A percentile compares a stretch with the other conserved stretches of the same genome.
Evolutionary conservation across 2,329 filamentous ascomycete species (phyloP).

Genomic region (Elsinoe ampelina): DNA sequence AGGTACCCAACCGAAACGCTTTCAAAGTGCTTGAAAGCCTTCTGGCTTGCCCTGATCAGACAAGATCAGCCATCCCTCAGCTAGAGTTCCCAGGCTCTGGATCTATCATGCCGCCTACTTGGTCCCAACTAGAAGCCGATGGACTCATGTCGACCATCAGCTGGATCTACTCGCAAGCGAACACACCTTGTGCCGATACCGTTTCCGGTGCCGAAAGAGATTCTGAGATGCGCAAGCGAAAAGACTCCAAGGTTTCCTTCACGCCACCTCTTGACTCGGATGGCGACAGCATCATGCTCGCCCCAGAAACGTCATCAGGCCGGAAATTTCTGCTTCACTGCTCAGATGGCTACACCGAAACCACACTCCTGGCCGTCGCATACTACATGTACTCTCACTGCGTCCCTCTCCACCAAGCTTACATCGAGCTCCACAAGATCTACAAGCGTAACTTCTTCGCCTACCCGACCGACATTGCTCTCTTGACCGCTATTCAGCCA

Average conservation of each 20-base stretch:
- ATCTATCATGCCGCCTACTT: conserved; percentile 77
- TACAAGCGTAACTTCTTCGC: conserved; percentile 91
- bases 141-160: conserved; percentile 76
- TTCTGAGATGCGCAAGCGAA: conserved; percentile 21
- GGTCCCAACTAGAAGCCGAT: conserved; percentile 73
- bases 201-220: conserved; percentile 20
- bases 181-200: conserved; percentile 34
- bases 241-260: conserved; percentile 36
- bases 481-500: conserved; percentile 67
- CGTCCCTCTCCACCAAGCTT: conserved; percentile 69
- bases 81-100: conserved; percentile 89
- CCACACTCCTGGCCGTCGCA: conserved; percentile 75
- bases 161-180: conserved; percentile 79
- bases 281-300: conserved; percentile 47
- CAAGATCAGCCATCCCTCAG: conserved; percentile 41
- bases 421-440: conserved; percentile 72
- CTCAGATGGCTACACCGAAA: conserved; percentile 92
- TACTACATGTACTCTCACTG: conserved; percentile 92
- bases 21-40: conserved; percentile 55
- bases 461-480: conserved; percentile 78
- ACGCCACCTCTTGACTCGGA: conserved; percentile 36
- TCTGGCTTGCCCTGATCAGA: conserved; percentile 29
- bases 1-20: conserved; percentile 59
- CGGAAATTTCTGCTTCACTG: conserved; percentile 83
- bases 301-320: conserved; percentile 31